Evolutionary conservation across 2,329 filamentous ascomycete genomes (phyloP).

Genomic region (Aspergillus sp.): DNA sequence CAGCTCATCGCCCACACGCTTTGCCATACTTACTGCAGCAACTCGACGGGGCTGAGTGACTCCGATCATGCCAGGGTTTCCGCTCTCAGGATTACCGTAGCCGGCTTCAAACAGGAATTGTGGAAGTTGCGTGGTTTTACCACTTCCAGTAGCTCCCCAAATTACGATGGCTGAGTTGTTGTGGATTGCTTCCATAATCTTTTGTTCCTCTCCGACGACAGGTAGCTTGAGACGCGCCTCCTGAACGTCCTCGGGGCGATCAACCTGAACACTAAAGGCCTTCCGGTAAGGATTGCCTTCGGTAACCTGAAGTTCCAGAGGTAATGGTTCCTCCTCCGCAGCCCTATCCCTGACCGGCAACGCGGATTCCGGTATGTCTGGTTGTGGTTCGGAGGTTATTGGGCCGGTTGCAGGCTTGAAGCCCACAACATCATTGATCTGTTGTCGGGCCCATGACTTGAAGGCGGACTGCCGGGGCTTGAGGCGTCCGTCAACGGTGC

Average conservation of each 20-base stretch:
- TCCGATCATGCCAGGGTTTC: conserved; percentile 88
- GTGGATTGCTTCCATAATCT: conserved; percentile 96
- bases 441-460: conserved; percentile 87
- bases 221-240: conserved; percentile 76
- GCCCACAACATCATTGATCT: conserved; percentile 80
- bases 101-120: conserved; percentile 95
- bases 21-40: conserved; percentile 94
- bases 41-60: conserved; percentile 94
- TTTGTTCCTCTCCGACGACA: conserved; percentile 92
- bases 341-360: conserved; percentile 32
- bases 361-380: conserved; percentile 27
- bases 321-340: conserved; percentile 41
- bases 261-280: conserved; percentile 71
- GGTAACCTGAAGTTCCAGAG: conserved; percentile 39
- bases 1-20: conserved; percentile 82
- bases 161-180: conserved; percentile 87
- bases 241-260: conserved; percentile 72
- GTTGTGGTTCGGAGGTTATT: conserved; percentile 31
- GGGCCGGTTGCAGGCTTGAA: conserved; percentile 53
- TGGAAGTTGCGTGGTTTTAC: conserved; percentile 95
- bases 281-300: conserved; percentile 59
- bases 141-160: conserved; percentile 92
- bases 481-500: conserved; percentile 20
- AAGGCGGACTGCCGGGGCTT: conserved; percentile 65
- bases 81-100: conserved; percentile 74